Evolutionary conservation across 2,329 filamentous ascomycete genomes (phyloP).

Genomic region (Eutypa lata): DNA sequence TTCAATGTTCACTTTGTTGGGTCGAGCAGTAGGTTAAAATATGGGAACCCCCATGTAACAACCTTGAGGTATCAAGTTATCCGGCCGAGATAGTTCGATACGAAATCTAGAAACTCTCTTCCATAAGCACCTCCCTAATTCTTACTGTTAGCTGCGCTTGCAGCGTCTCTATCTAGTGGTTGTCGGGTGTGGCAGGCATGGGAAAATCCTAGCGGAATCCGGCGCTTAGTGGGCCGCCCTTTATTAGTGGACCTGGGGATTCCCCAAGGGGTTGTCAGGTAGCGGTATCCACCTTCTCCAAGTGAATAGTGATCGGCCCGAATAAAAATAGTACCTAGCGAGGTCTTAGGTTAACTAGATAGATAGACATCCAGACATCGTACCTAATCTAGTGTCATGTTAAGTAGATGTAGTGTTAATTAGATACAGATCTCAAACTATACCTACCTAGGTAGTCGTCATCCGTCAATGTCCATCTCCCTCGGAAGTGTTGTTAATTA

Average conservation of each 20-base stretch:
- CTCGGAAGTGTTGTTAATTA: no score
- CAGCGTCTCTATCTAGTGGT: not conserved
- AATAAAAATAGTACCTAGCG: not conserved
- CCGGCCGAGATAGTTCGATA: not conserved
- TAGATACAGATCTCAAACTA: no score
- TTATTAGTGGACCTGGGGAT: conserved; percentile 1
- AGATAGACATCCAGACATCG: no score
- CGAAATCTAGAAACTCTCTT: not conserved
- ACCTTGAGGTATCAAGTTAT: not conserved
- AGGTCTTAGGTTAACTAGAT: no score
- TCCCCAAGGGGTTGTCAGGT: not conserved
- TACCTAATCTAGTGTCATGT: no score
- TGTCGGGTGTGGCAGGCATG: not conserved
- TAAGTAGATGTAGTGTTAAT: no score
- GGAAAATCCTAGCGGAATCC: not conserved
- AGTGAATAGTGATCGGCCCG: not conserved
- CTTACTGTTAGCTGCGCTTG: not conserved
- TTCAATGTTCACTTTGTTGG: not conserved
- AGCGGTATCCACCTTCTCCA: not conserved
- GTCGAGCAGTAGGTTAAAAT: not conserved
- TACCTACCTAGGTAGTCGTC: no score
- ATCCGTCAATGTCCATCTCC: no score
- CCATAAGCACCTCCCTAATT: not conserved
- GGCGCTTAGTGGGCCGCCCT: not conserved
- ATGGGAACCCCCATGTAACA: not conserved